Evolutionary conservation across 257 asterid genomes (phyloP).

Genomic region (Haberlea rhodopensis): DNA sequence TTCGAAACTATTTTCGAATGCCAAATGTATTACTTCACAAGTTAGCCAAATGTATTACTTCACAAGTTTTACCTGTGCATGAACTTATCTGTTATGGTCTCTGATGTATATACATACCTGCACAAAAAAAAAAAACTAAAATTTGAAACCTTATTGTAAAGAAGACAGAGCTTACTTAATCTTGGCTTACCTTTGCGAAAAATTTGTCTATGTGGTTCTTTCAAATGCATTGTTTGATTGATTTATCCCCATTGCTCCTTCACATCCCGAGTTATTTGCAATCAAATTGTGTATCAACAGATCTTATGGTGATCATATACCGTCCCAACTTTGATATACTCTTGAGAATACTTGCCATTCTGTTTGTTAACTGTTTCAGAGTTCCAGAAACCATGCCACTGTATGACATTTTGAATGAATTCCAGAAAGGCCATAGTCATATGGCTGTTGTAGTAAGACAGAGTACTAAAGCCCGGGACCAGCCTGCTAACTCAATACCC

Average conservation of each 20-base stretch:
- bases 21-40: too few species aligned
- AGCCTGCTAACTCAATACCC: constrained; percentile 31
- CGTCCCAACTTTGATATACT: background rate
- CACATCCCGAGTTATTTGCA: background rate
- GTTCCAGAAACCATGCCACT: constrained; percentile 80
- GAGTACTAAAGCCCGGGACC: constrained; percentile 37
- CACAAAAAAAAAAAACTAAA: background rate
- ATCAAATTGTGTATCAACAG: too few species aligned
- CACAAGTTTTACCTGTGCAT: too few species aligned
- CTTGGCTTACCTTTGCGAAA: background rate
- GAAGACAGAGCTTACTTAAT: background rate
- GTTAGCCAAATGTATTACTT: too few species aligned
- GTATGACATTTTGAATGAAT: constrained; percentile 89
- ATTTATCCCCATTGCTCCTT: background rate
- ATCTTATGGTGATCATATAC: background rate
- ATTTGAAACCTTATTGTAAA: background rate
- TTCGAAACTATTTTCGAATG: too few species aligned
- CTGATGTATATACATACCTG: background rate
- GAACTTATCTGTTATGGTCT: background rate
- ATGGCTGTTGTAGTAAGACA: constrained; percentile 88
- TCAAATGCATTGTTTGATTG: background rate
- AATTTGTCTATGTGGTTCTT: background rate
- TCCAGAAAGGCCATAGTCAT: constrained; percentile 97
- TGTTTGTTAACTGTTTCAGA: constrained; percentile 33
- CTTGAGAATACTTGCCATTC: constrained; percentile 17